Evolutionary conservation across 208 protist genomes (phyloP).

Genomic region (Crithidia fasciculata): DNA sequence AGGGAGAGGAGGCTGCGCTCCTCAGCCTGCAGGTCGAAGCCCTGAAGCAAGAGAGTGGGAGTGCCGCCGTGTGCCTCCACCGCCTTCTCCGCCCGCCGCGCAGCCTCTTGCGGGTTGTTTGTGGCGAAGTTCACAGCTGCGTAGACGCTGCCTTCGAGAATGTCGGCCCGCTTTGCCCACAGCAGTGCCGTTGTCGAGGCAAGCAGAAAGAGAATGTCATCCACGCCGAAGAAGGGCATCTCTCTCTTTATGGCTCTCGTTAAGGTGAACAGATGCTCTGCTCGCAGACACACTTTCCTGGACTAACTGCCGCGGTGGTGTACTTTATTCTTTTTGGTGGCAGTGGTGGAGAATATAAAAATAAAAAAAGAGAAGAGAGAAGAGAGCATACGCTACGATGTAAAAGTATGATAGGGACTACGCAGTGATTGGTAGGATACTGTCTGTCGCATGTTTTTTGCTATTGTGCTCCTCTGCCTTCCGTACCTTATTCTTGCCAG

Average conservation of each 20-base stretch:
- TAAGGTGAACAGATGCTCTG: neutral
- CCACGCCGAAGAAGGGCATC: conserved; percentile 82
- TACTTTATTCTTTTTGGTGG: too few species aligned
- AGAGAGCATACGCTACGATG: too few species aligned
- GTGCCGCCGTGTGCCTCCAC: conserved; percentile 12
- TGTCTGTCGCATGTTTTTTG: too few species aligned
- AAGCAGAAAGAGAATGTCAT: conserved; percentile 77
- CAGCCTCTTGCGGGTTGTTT: conserved; percentile 39
- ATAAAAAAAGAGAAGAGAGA: too few species aligned
- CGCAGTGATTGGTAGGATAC: too few species aligned
- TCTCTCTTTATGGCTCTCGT: neutral
- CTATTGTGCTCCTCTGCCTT: too few species aligned
- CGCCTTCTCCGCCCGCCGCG: conserved; percentile 25
- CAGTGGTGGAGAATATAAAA: too few species aligned
- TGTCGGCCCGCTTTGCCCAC: conserved; percentile 67
- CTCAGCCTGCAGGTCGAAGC: conserved; percentile 51
- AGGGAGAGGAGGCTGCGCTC: conserved; percentile 23
- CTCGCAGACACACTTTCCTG: too few species aligned
- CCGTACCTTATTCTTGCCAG: too few species aligned
- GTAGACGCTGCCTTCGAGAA: conserved; percentile 46
- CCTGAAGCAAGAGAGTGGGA: conserved; percentile 34
- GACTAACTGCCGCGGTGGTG: too few species aligned
- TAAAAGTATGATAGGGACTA: too few species aligned
- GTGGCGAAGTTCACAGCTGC: conserved; percentile 36
- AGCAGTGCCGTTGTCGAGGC: conserved; percentile 70